Conservation (phyloP, 805 yeast genomes). For the Yamadazyma philogaea region DNA sequence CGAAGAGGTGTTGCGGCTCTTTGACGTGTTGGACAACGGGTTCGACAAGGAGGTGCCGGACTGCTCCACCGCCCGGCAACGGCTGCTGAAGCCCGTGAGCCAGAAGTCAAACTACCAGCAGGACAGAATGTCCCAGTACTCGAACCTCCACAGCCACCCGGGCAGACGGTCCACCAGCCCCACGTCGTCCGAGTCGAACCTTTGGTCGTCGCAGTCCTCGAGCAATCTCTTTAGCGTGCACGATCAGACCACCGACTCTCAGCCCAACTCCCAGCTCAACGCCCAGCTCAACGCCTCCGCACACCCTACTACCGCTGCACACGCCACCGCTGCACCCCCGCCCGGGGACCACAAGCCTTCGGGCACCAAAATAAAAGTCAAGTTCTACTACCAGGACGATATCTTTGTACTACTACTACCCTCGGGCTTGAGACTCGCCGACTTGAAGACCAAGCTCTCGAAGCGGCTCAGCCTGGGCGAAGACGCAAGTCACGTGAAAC, state of each 20-base stretch:
- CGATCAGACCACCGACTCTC: constrained; percentile 16
- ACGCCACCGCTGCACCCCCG: not conserved
- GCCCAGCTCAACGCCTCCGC: not conserved
- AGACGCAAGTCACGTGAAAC: constrained; percentile 21
- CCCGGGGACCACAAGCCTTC: not conserved
- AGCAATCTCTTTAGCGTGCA: constrained; percentile 9
- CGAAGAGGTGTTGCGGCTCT: constrained; percentile 64
- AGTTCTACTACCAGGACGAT: constrained; percentile 76
- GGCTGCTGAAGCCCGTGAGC: constrained; percentile 36
- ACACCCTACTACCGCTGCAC: not conserved
- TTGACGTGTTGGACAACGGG: constrained; percentile 56
- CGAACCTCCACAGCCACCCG: constrained; percentile 24
- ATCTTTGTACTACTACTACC: constrained; percentile 69
- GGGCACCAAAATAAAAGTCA: constrained; percentile 52
- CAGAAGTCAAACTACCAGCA: constrained; percentile 45
- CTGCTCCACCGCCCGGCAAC: constrained; percentile 17
- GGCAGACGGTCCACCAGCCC: constrained; percentile 26
- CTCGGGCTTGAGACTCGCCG: constrained; percentile 44
- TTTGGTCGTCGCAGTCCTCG: constrained; percentile 12
- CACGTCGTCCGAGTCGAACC: constrained; percentile 22
- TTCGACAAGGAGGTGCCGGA: constrained; percentile 60
- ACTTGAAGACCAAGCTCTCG: constrained; percentile 48
- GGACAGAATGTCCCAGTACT: constrained; percentile 52
- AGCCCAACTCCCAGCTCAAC: constrained; percentile 15
- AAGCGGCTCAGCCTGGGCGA: constrained; percentile 42